Conservation (phyloP, 2,329 filamentous ascomycete genomes). For the Aspergillus novoparasiticus region DNA sequence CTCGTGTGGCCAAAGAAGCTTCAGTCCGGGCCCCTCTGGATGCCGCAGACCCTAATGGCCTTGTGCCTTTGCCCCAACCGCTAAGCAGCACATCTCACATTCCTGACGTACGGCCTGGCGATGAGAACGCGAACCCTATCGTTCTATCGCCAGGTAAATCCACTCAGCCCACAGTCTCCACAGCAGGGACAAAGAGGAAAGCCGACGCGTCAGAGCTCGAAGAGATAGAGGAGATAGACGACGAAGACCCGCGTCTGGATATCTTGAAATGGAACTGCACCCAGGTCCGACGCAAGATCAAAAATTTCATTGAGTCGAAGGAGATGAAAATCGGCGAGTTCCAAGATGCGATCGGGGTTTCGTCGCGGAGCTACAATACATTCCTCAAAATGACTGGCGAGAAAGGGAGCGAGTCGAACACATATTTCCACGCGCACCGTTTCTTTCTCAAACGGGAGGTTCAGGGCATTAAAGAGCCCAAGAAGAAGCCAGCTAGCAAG, state of each 20-base stretch:
- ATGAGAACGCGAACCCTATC: background rate
- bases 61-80: background rate
- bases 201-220: background rate
- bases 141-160: background rate
- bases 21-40: background rate
- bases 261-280: conserved; percentile 27
- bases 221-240: conserved; percentile 2
- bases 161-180: background rate
- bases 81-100: background rate
- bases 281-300: conserved; percentile 46
- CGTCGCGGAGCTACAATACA: conserved; percentile 36
- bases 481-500: conserved; percentile 19
- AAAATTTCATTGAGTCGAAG: conserved; percentile 44
- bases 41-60: background rate
- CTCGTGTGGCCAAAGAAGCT: background rate
- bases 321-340: conserved; percentile 52
- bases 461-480: conserved; percentile 46
- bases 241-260: conserved; percentile 11
- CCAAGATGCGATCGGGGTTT: conserved; percentile 41
- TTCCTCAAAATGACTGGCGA: conserved; percentile 52
- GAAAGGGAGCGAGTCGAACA: background rate
- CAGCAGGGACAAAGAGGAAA: background rate
- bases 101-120: background rate
- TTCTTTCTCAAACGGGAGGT: conserved; percentile 57
- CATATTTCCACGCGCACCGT: conserved; percentile 5